A percentile compares a stretch with the other conserved stretches of the same genome.
These are phyloP conservation scores for Kandelia obovata DNA, from an alignment of 345 rosid genomes.

Conservation along the genomic window DNA sequence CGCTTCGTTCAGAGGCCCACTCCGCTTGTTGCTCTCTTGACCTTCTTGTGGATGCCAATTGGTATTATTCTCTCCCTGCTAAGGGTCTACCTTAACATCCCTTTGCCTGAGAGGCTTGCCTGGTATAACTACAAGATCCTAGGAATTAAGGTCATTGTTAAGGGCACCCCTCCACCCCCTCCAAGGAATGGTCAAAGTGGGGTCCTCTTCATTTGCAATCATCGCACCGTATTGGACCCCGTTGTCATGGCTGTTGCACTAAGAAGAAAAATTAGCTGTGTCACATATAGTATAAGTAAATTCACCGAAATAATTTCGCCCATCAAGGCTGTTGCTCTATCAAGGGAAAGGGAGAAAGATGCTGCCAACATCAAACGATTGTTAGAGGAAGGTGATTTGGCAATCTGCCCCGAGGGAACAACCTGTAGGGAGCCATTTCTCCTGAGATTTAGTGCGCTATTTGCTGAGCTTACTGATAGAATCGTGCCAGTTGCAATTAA, in stretches of 20 bases:
- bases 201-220: conserved; percentile 85
- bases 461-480: conserved; percentile 82
- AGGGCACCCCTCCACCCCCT: conserved; percentile 71
- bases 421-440: conserved; percentile 92
- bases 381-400: conserved; percentile 83
- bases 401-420: conserved; percentile 94
- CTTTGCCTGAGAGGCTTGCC: conserved; percentile 60
- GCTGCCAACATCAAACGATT: conserved; percentile 68
- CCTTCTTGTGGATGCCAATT: conserved; percentile 66
- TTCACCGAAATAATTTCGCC: conserved; percentile 85
- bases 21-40: conserved; percentile 55
- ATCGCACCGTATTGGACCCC: conserved; percentile 77
- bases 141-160: conserved; percentile 53
- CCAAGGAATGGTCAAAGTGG: conserved; percentile 72
- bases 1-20: conserved; percentile 67
- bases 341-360: conserved; percentile 78
- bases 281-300: conserved; percentile 91
- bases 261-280: conserved; percentile 86
- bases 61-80: conserved; percentile 53
- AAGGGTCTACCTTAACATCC: conserved; percentile 59
- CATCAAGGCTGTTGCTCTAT: conserved; percentile 79
- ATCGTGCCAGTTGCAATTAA: conserved; percentile 90
- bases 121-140: conserved; percentile 51
- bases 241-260: conserved; percentile 80
- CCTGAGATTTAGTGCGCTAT: conserved; percentile 80